Evolutionary conservation across 805 yeast species (phyloP).

Genomic region (Dipodascopsis uninucleata): DNA sequence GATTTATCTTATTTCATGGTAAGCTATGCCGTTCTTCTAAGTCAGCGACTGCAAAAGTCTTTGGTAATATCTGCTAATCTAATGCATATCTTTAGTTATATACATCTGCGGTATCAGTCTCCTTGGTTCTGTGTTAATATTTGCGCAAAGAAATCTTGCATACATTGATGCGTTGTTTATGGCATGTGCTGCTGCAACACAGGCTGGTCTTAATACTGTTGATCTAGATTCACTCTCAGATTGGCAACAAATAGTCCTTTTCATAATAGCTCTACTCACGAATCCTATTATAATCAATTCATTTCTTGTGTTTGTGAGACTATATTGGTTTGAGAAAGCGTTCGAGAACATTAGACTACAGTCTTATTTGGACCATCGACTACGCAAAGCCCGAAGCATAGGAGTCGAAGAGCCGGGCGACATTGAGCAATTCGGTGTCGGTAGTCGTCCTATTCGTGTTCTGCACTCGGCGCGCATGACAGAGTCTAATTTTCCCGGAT

Average conservation of each 20-base stretch:
- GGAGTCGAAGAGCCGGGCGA: constrained; percentile 30
- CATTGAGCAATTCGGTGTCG: constrained; percentile 16
- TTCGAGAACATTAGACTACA: constrained; percentile 75
- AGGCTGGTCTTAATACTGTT: constrained; percentile 86
- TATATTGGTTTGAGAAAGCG: constrained; percentile 84
- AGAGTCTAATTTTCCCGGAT: constrained; percentile 16
- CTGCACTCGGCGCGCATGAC: constrained; percentile 18
- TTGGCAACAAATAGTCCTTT: constrained; percentile 78
- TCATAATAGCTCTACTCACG: constrained; percentile 58
- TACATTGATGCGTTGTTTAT: constrained; percentile 82
- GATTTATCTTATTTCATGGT: constrained; percentile 25
- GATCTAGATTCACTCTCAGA: constrained; percentile 58
- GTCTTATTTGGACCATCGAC: constrained; percentile 73
- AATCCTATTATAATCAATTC: constrained; percentile 91
- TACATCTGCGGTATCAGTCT: constrained; percentile 62
- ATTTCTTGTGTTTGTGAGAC: constrained; percentile 65
- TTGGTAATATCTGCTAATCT: constrained; percentile 43
- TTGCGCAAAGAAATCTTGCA: constrained; percentile 59
- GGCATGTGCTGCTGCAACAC: constrained; percentile 75
- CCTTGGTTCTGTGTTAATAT: constrained; percentile 69
- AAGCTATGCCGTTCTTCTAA: neutral
- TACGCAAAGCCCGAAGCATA: constrained; percentile 78
- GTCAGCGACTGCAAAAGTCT: neutral
- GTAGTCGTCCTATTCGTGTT: constrained; percentile 15
- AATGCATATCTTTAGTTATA: constrained; percentile 46